A percentile compares a stretch with the other conserved stretches of the same genome.
These are phyloP conservation scores for Diaporthe citrichinensis DNA, from an alignment of 2,329 filamentous ascomycete genomes.

Conservation along the genomic window DNA sequence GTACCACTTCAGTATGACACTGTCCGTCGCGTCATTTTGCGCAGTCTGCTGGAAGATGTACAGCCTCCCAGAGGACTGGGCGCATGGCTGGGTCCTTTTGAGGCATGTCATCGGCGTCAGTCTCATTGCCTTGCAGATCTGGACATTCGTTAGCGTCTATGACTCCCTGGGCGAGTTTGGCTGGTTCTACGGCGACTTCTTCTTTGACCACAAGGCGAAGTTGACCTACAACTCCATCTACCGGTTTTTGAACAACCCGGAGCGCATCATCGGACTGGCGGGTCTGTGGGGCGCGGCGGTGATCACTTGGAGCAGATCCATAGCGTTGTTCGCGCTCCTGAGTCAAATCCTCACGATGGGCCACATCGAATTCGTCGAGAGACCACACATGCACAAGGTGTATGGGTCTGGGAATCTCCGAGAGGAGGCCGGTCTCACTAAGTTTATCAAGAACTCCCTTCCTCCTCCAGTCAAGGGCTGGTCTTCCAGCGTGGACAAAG, in stretches of 20 bases:
- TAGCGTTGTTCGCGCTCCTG: slow-evolving; percentile 88
- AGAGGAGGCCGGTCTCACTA: slow-evolving; percentile 89
- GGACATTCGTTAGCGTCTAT: slow-evolving; percentile 94
- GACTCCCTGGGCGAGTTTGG: slow-evolving; percentile 97
- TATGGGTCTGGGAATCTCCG: slow-evolving; percentile 85
- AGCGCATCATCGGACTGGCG: slow-evolving; percentile 91
- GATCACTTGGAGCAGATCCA: slow-evolving; percentile 89
- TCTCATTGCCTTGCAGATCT: slow-evolving; percentile 88
- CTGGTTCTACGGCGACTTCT: slow-evolving; percentile 99
- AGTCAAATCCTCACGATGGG: slow-evolving; percentile 88
- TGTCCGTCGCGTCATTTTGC: slow-evolving; percentile 91
- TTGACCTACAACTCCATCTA: slow-evolving; percentile 98
- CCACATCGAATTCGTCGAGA: slow-evolving; percentile 94
- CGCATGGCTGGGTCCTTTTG: slow-evolving; percentile 85
- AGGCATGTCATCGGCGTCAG: slow-evolving; percentile 88
- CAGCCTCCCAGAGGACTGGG: slow-evolving; percentile 86
- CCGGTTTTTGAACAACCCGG: slow-evolving; percentile 97
- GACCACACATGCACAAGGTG: slow-evolving; percentile 98
- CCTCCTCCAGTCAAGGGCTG: slow-evolving; percentile 86
- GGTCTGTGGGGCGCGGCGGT: slow-evolving; percentile 96
- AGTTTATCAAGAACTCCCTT: slow-evolving; percentile 88
- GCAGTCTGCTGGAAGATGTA: slow-evolving; percentile 98
- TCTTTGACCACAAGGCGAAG: slow-evolving; percentile 90
- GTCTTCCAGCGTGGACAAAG: slow-evolving; percentile 88
- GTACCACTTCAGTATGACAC: slow-evolving; percentile 91